phyloP scores from a whole-genome alignment of 139 green algal genomes.

The Nannochloris sp. region DNA sequence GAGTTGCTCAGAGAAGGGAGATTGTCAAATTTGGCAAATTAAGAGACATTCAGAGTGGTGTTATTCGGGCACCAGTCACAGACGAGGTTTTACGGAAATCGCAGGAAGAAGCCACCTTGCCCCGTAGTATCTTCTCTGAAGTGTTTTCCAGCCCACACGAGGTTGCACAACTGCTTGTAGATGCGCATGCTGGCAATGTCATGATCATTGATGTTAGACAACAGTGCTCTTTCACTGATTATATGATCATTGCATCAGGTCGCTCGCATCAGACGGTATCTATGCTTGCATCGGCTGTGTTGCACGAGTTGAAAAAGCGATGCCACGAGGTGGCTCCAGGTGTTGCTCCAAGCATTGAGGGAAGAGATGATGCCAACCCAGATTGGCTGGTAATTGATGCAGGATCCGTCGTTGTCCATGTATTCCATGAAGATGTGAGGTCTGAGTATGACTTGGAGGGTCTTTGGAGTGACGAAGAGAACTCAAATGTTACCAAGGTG shows the following conservation, averaged over 20 bases:
- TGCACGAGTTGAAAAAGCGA: conserved; percentile 24
- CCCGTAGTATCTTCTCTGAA: background rate
- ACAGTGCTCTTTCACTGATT: conserved; percentile 28
- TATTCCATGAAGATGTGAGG: conserved; percentile 17
- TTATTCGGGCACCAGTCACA: background rate
- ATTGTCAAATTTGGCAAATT: background rate
- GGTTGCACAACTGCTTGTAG: conserved; percentile 1
- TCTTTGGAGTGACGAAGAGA: conserved; percentile 14
- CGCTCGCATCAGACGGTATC: conserved; percentile 11
- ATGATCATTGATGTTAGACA: conserved; percentile 24
- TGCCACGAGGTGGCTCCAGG: conserved; percentile 30
- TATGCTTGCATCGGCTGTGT: conserved; percentile 17
- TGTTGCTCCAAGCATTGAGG: conserved; percentile 22
- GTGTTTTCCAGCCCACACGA: conserved; percentile 9
- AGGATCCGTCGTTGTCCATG: conserved; percentile 26
- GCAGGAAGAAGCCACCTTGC: background rate
- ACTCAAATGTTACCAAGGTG: conserved; percentile 15
- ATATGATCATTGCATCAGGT: conserved; percentile 27
- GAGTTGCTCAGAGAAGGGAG: background rate
- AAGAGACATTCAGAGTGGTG: too few relatives aligned
- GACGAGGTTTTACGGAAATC: background rate
- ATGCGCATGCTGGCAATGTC: conserved; percentile 19
- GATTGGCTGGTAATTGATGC: conserved; percentile 31
- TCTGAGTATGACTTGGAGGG: conserved; percentile 26
- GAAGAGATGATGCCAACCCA: conserved; percentile 6